Evolutionary conservation across 495 filamentous ascomycete genomes (phyloP), one percentile per base, ranked within the genome.

Genomic region (Talaromyces adpressus): DNA sequence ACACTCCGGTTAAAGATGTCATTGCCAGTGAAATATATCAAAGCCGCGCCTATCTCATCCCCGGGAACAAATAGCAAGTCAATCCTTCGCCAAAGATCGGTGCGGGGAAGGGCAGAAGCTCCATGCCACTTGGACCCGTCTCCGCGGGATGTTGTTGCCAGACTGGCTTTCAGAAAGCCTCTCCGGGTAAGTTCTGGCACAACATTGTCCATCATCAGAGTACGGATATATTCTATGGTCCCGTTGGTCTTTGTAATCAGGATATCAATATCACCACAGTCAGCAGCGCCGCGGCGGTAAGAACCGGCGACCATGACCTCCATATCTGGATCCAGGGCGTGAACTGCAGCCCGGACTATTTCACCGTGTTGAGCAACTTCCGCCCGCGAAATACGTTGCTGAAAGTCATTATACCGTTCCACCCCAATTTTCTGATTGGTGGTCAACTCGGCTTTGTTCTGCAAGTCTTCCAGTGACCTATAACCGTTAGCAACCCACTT

Each of bases 11-110:
- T 98, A 77, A 98, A 98, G 57, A 97, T 92, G 69, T 97, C 93
- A 68, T 96, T 95, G 1, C 94, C 94, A 0, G 94, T 97, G 67
- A 97, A 98, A 69, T 98, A 98, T 59, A 98, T 83, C 69, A 97
- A 71, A 1, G 94, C 93, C 1, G 94, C 94, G 3, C 94, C 94
- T 47, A 93, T 78, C 74, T 97, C 87, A 0, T 82, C 79, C 64
- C 87, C 85, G 0, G 92, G 92, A 12, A 97, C 94, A 16, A 96
- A 82, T 0, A 98, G 79, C 30, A 97, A 84, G 70, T 98, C 94
- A 63, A 97, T 89, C 2, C 92, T 83, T 23, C 92, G 83, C 92
- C 91, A 96, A 4, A 85, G 66, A 0, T 75, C 66, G 34, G 64
- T 73, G 27, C 62, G 71, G 1, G 89, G 87, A 0, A 93, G 75